Conservation (phyloP, 1,139 yeast genomes). For the Zygoascus sp. region DNA sequence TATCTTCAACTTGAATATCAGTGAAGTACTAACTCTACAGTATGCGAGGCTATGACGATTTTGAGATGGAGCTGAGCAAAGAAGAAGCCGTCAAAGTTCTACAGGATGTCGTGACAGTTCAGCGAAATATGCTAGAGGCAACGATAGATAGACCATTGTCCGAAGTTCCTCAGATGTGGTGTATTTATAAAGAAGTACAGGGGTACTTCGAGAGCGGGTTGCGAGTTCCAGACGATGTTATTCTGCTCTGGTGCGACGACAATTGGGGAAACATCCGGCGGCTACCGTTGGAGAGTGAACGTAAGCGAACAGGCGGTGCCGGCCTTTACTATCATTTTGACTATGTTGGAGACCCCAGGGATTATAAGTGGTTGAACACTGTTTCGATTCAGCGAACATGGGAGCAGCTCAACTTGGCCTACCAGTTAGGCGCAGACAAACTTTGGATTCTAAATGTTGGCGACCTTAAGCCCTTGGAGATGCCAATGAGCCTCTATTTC, state of each 20-base stretch:
- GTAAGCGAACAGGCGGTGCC: conserved; percentile 20
- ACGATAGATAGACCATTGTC: conserved; percentile 13
- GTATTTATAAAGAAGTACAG: conserved; percentile 23
- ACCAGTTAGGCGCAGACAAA: conserved; percentile 18
- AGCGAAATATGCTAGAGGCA: conserved; percentile 17
- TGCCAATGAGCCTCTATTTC: conserved; percentile 21
- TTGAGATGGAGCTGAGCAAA: conserved; percentile 18
- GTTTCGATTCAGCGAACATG: conserved; percentile 21
- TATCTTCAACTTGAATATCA: background rate
- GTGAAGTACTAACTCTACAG: background rate
- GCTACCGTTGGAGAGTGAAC: conserved; percentile 19
- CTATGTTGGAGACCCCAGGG: conserved; percentile 23
- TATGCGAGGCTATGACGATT: conserved; percentile 23
- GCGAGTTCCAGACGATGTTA: conserved; percentile 24
- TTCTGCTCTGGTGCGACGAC: conserved; percentile 22
- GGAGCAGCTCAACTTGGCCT: conserved; percentile 22
- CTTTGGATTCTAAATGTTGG: conserved; percentile 26
- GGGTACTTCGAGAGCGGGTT: conserved; percentile 23
- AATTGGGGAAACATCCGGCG: conserved; percentile 25
- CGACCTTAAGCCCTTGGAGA: conserved; percentile 22
- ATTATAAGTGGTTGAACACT: conserved; percentile 23
- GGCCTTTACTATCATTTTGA: conserved; percentile 24
- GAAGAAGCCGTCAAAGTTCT: conserved; percentile 20
- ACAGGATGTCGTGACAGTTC: conserved; percentile 17
- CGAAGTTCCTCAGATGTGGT: conserved; percentile 24